A percentile compares a stretch with the other conserved stretches of the same genome.
phyloP scores from a whole-genome alignment of 257 asterid species.

The Ocimum tenuiflorum region DNA sequence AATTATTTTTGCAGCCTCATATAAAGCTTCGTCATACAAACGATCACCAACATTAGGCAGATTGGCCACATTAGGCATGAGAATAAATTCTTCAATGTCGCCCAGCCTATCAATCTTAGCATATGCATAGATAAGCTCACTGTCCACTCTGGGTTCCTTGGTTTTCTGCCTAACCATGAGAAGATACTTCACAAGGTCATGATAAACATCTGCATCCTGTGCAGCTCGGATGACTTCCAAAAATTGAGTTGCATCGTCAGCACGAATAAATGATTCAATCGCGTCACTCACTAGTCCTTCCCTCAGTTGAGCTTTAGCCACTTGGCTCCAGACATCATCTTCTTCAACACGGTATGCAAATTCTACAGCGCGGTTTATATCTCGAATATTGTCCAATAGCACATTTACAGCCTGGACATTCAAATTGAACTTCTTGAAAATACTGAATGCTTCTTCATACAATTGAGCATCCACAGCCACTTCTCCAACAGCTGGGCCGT shows the following conservation, averaged over 20 bases:
- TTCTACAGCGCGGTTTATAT: slow-evolving; percentile 90
- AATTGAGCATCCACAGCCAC: slow-evolving; percentile 94
- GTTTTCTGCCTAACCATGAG: slow-evolving; percentile 97
- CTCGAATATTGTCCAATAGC: slow-evolving; percentile 79
- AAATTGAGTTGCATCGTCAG: slow-evolving; percentile 84
- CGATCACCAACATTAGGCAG: slow-evolving; percentile 98
- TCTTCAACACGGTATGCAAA: slow-evolving; percentile 98
- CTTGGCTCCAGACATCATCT: slow-evolving; percentile 98
- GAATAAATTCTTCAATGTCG: slow-evolving; percentile 93
- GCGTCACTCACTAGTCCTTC: slow-evolving; percentile 99
- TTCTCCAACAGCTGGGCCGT: slow-evolving; percentile 98
- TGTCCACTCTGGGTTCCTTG: slow-evolving; percentile 96
- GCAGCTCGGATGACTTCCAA: slow-evolving; percentile 91
- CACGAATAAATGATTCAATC: slow-evolving; percentile 93
- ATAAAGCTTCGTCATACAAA: slow-evolving; percentile 85
- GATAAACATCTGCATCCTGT: slow-evolving; percentile 75
- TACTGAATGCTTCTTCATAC: slow-evolving; percentile 92
- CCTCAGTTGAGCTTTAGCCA: slow-evolving; percentile 92
- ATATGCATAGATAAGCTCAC: slow-evolving; percentile 96
- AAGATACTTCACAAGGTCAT: slow-evolving; percentile 90
- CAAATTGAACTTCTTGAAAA: slow-evolving; percentile 94
- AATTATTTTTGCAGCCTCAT: slow-evolving; percentile 95
- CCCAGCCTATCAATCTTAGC: slow-evolving; percentile 93
- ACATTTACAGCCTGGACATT: slow-evolving; percentile 98
- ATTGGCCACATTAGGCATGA: slow-evolving; percentile 99